A percentile compares a stretch with the other conserved stretches of the same genome.
These are phyloP conservation scores for Coelastrella sp. DNA, from an alignment of 139 green algal genomes.

Conservation along the genomic window DNA sequence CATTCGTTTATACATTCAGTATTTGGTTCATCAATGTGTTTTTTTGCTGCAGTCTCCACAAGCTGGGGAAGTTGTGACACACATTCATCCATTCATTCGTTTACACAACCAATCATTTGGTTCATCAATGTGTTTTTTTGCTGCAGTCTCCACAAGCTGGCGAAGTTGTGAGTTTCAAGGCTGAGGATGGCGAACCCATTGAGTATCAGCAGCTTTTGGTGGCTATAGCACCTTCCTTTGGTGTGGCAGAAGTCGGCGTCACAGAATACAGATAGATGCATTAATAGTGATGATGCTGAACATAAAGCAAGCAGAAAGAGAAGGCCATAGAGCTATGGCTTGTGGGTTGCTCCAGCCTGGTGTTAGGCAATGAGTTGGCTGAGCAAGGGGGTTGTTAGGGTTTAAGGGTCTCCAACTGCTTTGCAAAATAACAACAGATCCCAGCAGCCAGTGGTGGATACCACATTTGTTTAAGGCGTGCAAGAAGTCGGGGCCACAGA, in stretches of 20 bases:
- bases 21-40: neutral
- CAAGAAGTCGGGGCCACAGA: too few species aligned
- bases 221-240: conserved; percentile 81
- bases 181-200: conserved; percentile 56
- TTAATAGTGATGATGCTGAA: too few species aligned
- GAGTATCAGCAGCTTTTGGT: conserved; percentile 84
- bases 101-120: neutral
- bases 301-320: too few species aligned
- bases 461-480: too few species aligned
- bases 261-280: neutral
- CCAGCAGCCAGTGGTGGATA: too few species aligned
- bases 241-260: neutral
- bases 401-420: too few species aligned
- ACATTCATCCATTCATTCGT: too few species aligned
- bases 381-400: too few species aligned
- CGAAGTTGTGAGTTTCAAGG: conserved; percentile 82
- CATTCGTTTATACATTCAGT: neutral
- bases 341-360: too few species aligned
- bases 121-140: neutral
- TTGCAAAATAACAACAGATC: too few species aligned
- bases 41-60: neutral
- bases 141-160: conserved; percentile 75
- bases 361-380: too few species aligned
- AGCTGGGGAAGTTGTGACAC: neutral
- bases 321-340: neutral